Base-by-base conservation (phyloP, 441 rosid genomes). In the Codiaeum variegatum region DNA sequence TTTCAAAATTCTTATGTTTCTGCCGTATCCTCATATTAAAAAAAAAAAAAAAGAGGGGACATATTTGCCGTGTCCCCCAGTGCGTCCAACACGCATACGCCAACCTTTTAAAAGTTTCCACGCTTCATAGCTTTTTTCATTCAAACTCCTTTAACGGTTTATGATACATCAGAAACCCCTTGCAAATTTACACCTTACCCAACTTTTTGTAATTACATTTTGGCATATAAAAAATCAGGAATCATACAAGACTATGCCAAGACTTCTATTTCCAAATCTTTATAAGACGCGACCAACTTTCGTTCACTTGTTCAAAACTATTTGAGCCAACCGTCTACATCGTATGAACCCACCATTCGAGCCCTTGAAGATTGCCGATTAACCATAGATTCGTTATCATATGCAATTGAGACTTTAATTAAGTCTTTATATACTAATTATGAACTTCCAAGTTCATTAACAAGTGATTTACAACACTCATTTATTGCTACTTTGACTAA, bases 401-500 rank as follows among this genome's bases (percentile, higher is more conserved):
- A 71, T 69, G 67, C 85, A 19, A 42, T 65, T 0, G 9, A 69
- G 29, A 59, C 55, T 15, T 40, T 79, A 47, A 76, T 6, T 1
- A 49, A 44, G 26, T 12, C 24, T 49, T 1, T 0, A 3, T 21
- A 8, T 1, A 11, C 58, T 18, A 69, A 69, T 5, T 67, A 78
- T 38, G 46, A 3, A 72, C 74, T 85, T 3, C 70, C 75, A 13
- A 31, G 66, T 56, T 46, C 34, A 49, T 46, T 71, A 58, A 83
- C 82, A 56, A 62, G 66, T 55, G 88, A 88, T 62, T 24, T 78
- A 38, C 84, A 81, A 38, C 74, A 86, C 36, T 47, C 83, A 40
- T 82, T 90, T 7, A 88, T 91, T 15, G 91, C 93, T 34, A 75
- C 82, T 29, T 77, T 92, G 72, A 91, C 95, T 8, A 86, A 89